Evolutionary conservation across 306 rosid species (phyloP).

Genomic region (Castanea mollissima): DNA sequence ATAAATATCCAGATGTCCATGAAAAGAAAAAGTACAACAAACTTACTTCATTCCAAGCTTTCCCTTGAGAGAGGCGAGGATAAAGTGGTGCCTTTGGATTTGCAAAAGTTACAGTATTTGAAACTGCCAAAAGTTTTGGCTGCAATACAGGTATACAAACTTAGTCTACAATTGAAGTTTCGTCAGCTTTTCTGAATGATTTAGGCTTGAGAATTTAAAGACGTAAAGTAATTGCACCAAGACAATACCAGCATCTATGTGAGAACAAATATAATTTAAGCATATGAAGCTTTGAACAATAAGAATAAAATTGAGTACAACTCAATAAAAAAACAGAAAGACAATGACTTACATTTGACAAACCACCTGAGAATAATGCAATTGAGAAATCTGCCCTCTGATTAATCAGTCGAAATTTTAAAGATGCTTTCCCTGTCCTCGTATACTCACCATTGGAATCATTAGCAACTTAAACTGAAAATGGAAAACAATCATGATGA

Average conservation of each 20-base stretch:
- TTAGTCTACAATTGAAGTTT: not conserved
- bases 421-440: slow-evolving; percentile 31
- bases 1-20: not conserved
- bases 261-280: not conserved
- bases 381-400: slow-evolving; percentile 49
- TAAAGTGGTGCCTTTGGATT: slow-evolving; percentile 52
- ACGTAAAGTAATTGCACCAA: not conserved
- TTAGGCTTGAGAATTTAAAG: not conserved
- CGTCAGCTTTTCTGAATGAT: not conserved
- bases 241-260: not conserved
- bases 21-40: not conserved
- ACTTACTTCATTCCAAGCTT: slow-evolving; percentile 43
- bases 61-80: slow-evolving; percentile 60
- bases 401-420: slow-evolving; percentile 42
- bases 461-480: slow-evolving; percentile 50
- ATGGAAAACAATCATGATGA: not conserved
- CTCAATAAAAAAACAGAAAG: not conserved
- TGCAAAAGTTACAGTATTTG: slow-evolving; percentile 36
- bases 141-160: not conserved
- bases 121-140: slow-evolving; percentile 51
- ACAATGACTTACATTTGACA: slow-evolving; percentile 30
- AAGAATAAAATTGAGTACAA: not conserved
- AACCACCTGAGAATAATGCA: slow-evolving; percentile 50
- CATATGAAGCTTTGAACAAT: not conserved
- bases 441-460: slow-evolving; percentile 27